Base-by-base conservation (phyloP, 2,329 filamentous ascomycete species). In the Knoxdaviesia proteae region DNA sequence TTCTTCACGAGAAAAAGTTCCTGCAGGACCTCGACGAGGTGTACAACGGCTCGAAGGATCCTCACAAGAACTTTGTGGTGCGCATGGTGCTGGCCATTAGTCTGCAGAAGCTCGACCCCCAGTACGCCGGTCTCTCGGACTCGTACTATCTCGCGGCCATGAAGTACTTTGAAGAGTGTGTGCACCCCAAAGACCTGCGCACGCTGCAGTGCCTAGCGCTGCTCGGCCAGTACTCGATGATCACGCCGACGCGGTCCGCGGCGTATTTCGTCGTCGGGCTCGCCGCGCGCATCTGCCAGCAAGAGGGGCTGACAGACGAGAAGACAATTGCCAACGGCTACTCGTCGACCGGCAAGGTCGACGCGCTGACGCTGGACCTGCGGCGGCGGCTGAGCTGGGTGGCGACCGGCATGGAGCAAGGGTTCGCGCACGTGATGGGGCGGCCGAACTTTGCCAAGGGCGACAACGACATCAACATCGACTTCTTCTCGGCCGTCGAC, bases 81-180 rank as follows among this genome's bases (percentile, higher is more conserved):
- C 78, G 84, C 45, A 87, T 96, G 74, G 84, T 94, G 42, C 77
- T 96, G 53, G 88, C 90, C 32, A 93, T 94, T 53, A 88, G 84
- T 56, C 72, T 96, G 59, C 88, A 96, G 59, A 94, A 92, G 58
- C 69, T 94, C 52, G 84, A 87, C 54, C 74, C 79, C 0, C 77
- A 83, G 49, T 96, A 90, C 57, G 86, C 87, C n/a, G 87, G 87
- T 30, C 65, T 96, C 32, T 88, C 90, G 32, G 88, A 96, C 59
- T 87, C 84, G 55, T 96, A 93, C 61, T 96, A 94, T 54, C 69
- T 94, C 29, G 82, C 87, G 30, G 88, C 88, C 5, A 77, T 96
- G 62, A 76, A 79, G 47, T 78, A 78, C 51, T 76, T 96, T 47
- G 83, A 94, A 56, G 74, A 76, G 3, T 77, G 92, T 7, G 71